Conservation (phyloP, 1,139 yeast genomes). For the Williopsis jadinii region DNA sequence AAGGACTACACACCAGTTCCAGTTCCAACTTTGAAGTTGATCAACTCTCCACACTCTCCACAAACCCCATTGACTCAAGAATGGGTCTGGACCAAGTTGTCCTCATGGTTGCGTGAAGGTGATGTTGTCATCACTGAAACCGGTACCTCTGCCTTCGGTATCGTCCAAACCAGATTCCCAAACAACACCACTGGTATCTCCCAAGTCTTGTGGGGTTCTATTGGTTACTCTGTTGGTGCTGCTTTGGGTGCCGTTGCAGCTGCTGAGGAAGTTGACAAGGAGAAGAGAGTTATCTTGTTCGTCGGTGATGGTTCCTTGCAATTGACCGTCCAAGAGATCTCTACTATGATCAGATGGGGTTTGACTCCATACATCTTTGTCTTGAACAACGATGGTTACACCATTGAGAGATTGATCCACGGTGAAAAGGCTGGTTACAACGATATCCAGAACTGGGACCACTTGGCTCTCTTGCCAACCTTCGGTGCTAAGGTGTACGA, state of each 20-base stretch:
- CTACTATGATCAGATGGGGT: conserved; percentile 76
- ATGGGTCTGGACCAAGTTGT: conserved; percentile 75
- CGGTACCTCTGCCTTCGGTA: conserved; percentile 88
- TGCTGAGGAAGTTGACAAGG: conserved; percentile 63
- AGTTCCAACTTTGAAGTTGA: conserved; percentile 36
- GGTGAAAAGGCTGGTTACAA: conserved; percentile 73
- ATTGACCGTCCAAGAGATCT: conserved; percentile 80
- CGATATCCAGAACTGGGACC: conserved; percentile 80
- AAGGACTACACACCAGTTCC: conserved; percentile 37
- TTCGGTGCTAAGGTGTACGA: conserved; percentile 63
- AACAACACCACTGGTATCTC: conserved; percentile 68
- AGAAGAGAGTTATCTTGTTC: conserved; percentile 69
- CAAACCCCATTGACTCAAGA: conserved; percentile 53
- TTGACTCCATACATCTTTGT: conserved; percentile 76
- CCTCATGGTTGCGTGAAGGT: conserved; percentile 70
- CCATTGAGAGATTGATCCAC: conserved; percentile 84
- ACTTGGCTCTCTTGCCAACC: conserved; percentile 56
- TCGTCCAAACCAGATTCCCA: conserved; percentile 74
- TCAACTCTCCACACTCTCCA: conserved; percentile 28
- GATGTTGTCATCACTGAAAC: conserved; percentile 82
- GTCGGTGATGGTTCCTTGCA: conserved; percentile 91
- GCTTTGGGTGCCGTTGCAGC: conserved; percentile 83
- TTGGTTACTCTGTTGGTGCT: conserved; percentile 85
- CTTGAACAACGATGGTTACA: conserved; percentile 81
- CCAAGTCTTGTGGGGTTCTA: conserved; percentile 88